Evolutionary conservation across 768 basidiomycete species (phyloP), one percentile per base, ranked within the genome.

Genomic region (Hemileccinum rubropunctum): DNA sequence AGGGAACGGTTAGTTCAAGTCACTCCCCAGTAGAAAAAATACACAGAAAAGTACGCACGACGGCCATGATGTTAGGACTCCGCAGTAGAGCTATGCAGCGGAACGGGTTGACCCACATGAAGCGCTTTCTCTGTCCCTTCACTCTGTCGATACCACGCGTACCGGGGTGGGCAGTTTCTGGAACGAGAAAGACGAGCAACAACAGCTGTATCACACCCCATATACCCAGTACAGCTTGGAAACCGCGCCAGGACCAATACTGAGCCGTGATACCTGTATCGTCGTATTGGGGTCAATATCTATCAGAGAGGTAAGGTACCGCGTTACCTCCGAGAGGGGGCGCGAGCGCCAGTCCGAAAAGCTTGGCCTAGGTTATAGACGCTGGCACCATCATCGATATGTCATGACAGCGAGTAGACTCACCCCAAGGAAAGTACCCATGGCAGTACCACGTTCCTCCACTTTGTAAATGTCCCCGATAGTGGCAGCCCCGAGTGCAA

Each of bases 121-220:
- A 68, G 34, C 51, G 51, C 36, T 50, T 66, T 3, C 50, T 56
- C 3, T 55, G 52, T 6, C 59, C 51, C 28, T 45, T 46, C 1
- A 63, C 48, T 51, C 79, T 79, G 47, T 83, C 83, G 2, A 84
- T 69, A 0, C 82, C 79, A 30, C 76, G 70, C 1, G 74, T 59
- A 9, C 80, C 76, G 1, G 85, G 84, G 56, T 84, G 81, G 42
- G 76, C 79, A 3, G 86, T 88, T 57, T 88, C 86, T 0, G 85
- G 85, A n/a, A 86, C 74, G 45, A 73, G 74, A 3, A 76, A 37
- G 1, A 61, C 45, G 34, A 86, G 71, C 6, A 69, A 52, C 6
- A 75, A 6, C 33, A 79, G 70, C 1, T 71, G 68, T 1, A 74
- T 12, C 0, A 77, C 34, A 2, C 76, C 77, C 36, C 69, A 62